Conservation (phyloP, 2,329 filamentous ascomycete genomes). For the Aspergillus arachidicola region DNA sequence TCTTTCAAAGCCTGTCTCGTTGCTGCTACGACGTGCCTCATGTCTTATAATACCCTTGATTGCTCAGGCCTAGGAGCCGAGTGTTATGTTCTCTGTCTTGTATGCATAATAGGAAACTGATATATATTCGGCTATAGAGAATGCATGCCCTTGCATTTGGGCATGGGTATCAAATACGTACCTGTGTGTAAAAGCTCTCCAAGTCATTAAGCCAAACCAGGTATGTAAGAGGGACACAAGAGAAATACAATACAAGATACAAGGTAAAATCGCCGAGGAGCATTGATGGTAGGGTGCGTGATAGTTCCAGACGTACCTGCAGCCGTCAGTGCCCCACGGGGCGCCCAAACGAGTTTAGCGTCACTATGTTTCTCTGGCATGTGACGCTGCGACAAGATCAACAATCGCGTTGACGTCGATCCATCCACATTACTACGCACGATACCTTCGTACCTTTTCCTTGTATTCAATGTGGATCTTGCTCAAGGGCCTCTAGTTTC, state of each 20-base stretch:
- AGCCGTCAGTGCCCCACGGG: not conserved
- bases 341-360: slow-evolving; percentile 13
- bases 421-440: not conserved
- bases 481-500: not conserved
- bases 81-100: not conserved
- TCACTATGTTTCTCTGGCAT: slow-evolving; percentile 4
- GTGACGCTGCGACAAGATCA: slow-evolving; percentile 11
- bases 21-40: slow-evolving; percentile 2
- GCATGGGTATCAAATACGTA: not conserved
- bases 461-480: not conserved
- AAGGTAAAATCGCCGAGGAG: not conserved
- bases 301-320: not conserved
- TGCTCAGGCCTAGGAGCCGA: not conserved
- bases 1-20: not conserved
- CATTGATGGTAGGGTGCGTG: too few species aligned
- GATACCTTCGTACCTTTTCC: not conserved
- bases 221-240: not conserved
- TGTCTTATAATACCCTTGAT: slow-evolving; percentile 4
- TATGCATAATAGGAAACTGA: slow-evolving; percentile 1
- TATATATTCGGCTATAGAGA: slow-evolving; percentile 2
- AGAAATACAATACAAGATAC: not conserved
- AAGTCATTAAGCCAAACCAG: not conserved
- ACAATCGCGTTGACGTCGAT: slow-evolving; percentile 2
- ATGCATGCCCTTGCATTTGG: not conserved
- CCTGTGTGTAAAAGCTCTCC: not conserved